phyloP scores from a whole-genome alignment of 192 early-diverging fungal genomes.

The Entomortierella beljakovae region DNA sequence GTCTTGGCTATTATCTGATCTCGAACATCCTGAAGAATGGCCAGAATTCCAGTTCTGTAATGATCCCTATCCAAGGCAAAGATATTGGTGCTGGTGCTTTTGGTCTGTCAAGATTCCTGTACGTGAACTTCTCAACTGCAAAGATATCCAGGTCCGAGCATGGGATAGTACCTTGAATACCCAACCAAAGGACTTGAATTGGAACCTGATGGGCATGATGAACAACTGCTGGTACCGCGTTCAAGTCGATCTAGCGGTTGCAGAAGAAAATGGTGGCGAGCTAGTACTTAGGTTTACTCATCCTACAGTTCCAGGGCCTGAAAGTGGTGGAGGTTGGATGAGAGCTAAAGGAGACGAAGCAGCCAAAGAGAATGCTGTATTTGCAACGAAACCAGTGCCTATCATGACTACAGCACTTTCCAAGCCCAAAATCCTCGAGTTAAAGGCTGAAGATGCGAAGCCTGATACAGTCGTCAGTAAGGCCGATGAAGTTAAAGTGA shows the following conservation, averaged over 20 bases:
- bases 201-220: conserved; percentile 87
- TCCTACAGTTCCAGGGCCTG: conserved; percentile 60
- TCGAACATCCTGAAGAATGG: conserved; percentile 57
- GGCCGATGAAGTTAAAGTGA: neutral
- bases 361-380: neutral
- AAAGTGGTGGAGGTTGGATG: conserved; percentile 68
- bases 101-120: conserved; percentile 62
- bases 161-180: conserved; percentile 73
- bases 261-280: conserved; percentile 15
- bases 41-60: conserved; percentile 6
- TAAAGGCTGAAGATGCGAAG: conserved; percentile 4
- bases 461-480: conserved; percentile 4
- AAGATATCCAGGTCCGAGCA: conserved; percentile 68
- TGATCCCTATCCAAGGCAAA: conserved; percentile 37
- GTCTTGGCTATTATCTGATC: conserved; percentile 79
- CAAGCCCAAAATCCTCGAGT: neutral
- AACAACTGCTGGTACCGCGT: conserved; percentile 74
- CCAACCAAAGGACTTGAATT: conserved; percentile 67
- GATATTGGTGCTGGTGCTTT: conserved; percentile 75
- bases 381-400: neutral
- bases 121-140: conserved; percentile 41
- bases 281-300: conserved; percentile 57
- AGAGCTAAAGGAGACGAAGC: conserved; percentile 16
- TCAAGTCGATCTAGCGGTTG: conserved; percentile 49
- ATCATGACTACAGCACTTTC: conserved; percentile 7